Percentiles rank a stretch among this genome's conserved stretches.
Evolutionary conservation across 805 yeast species (phyloP).

Genomic region (Candida pini): DNA sequence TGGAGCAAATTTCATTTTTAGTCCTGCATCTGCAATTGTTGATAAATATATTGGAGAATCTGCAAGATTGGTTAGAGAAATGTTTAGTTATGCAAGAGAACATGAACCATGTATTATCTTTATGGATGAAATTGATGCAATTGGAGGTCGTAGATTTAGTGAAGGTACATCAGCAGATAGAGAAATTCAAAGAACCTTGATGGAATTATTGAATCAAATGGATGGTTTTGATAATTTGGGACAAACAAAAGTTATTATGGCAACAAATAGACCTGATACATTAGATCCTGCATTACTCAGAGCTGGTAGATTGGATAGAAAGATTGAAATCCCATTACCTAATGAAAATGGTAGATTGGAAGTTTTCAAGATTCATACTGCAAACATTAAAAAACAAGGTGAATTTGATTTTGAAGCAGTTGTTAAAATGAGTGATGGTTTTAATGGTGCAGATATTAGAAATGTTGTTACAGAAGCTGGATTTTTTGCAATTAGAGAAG

Average conservation of each 20-base stretch:
- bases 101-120: constrained; percentile 97
- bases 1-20: constrained; percentile 94
- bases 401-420: constrained; percentile 96
- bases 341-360: constrained; percentile 94
- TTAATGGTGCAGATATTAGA: constrained; percentile 97
- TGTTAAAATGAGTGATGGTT: constrained; percentile 98
- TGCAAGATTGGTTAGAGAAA: constrained; percentile 92
- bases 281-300: constrained; percentile 94
- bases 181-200: constrained; percentile 94
- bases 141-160: constrained; percentile 95
- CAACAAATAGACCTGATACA: constrained; percentile 98
- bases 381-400: constrained; percentile 82
- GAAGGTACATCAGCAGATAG: constrained; percentile 99
- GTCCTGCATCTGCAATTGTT: constrained; percentile 98
- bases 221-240: constrained; percentile 97
- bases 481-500: constrained; percentile 95
- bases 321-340: constrained; percentile 92
- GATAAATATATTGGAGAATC: constrained; percentile 98
- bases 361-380: constrained; percentile 87
- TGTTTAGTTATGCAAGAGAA: constrained; percentile 96
- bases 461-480: constrained; percentile 98
- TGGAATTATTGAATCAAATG: constrained; percentile 97
- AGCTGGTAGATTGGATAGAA: constrained; percentile 96
- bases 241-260: constrained; percentile 96
- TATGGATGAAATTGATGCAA: constrained; percentile 98